Base-by-base conservation (phyloP, 768 basidiomycete species). In the Asterophora parasitica region DNA sequence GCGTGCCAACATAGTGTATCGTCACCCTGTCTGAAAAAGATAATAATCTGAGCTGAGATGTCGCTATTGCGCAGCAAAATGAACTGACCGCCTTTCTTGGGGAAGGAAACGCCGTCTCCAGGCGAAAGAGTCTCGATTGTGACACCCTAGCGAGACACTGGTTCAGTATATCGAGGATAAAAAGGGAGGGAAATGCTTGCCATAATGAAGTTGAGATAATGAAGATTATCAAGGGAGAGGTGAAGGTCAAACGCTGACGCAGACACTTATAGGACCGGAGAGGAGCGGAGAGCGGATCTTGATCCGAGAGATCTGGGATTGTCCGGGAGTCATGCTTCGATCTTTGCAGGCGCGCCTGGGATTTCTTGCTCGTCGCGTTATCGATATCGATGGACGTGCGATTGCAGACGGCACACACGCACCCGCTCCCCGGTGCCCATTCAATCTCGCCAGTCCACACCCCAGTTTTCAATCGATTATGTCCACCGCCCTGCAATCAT, bases 1-100 rank as follows among this genome's bases (percentile, higher is more conserved):
- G 76, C 16, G 76, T 88, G 17, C 88, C 92, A 36, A 83, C 75
- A 58, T 92, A 93, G 66, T 92, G 88, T 48, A 93, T 90, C 5
- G 50, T 67, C 30, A 92, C 88, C 23, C 16, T 75, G 71, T 89
- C 86, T 88, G 56, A 3, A 17, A 42, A 55, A 46, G 58, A 64
- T 61, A 44, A 54, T 38, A 56, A 58, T 53, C 49, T 53, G 37
- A 58, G 54, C 26, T 23, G 11, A 20, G 15, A 27, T 11, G 30
- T 16, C 33, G 8, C 15, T 34, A 38, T 34, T 38, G 20, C 34
- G 30, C 15, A 15, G 12, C 51, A 49, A 49, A 42, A 50, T 39
- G 35, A 8, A 74, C 84, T 44, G 58, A 87, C 89, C 88, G 52
- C 87, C 85, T 53, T 55, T 63, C 71, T 79, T 77, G 42, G 92